These are phyloP conservation scores for Leishmania gerbilli DNA, from an alignment of 208 protist species.

Conservation along the genomic window DNA sequence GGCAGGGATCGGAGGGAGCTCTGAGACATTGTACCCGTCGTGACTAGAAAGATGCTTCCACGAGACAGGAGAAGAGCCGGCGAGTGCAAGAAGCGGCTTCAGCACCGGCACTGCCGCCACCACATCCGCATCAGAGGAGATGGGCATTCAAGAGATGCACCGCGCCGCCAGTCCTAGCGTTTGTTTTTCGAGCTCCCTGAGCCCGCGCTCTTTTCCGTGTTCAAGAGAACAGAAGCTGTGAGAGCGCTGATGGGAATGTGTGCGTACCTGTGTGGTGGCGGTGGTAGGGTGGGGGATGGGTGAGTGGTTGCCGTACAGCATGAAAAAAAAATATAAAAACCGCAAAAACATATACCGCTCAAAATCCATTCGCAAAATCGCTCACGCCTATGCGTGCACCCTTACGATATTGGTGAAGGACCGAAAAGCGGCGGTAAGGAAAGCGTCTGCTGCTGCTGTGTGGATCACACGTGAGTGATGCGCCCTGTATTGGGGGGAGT, in stretches of 20 bases:
- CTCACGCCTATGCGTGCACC: background rate
- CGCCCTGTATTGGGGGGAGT: background rate
- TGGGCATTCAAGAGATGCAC: background rate
- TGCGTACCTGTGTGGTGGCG: background rate
- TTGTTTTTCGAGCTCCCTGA: background rate
- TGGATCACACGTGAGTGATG: background rate
- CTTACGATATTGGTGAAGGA: background rate
- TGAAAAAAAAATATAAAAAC: background rate
- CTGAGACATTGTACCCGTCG: slow-evolving; percentile 15
- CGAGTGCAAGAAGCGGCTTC: slow-evolving; percentile 14
- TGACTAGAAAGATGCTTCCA: slow-evolving; percentile 12
- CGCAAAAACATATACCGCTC: background rate
- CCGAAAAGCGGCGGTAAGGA: background rate
- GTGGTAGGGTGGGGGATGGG: too few species aligned
- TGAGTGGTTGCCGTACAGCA: background rate
- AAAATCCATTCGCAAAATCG: background rate
- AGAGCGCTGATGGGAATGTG: too few species aligned
- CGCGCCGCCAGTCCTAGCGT: background rate
- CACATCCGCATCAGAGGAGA: slow-evolving; percentile 22
- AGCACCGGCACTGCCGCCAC: slow-evolving; percentile 19
- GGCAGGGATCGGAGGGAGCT: slow-evolving; percentile 4
- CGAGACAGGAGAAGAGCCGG: background rate
- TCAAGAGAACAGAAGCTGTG: background rate
- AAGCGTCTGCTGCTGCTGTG: background rate
- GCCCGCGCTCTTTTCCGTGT: background rate